These are phyloP conservation scores for Cucurbitaria berberidis DNA, from an alignment of 2,329 filamentous ascomycete genomes.

Conservation along the genomic window DNA sequence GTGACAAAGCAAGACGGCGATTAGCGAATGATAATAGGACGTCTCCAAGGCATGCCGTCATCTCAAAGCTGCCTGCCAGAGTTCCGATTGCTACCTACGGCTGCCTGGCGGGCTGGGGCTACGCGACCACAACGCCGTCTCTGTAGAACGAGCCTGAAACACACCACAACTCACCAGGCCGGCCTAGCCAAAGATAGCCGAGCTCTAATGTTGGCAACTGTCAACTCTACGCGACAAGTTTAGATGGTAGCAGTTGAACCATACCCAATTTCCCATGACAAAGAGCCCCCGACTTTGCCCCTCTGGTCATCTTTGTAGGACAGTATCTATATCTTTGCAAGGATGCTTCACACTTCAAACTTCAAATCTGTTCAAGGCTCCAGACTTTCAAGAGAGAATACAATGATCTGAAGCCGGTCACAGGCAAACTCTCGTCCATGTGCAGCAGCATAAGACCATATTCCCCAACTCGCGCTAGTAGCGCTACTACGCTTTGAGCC, in stretches of 20 bases:
- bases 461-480: constrained; percentile 24
- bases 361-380: not conserved
- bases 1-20: constrained; percentile 18
- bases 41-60: constrained; percentile 5
- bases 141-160: constrained; percentile 19
- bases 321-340: too few species aligned
- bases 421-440: not conserved
- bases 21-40: constrained; percentile 19
- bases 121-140: constrained; percentile 21
- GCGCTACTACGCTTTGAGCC: constrained; percentile 19
- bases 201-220: not conserved
- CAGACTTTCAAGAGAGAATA: not conserved
- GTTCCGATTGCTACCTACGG: constrained; percentile 38
- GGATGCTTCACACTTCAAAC: too few species aligned
- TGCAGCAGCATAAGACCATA: not conserved
- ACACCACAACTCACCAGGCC: constrained; percentile 4
- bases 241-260: too few species aligned
- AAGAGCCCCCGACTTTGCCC: too few species aligned
- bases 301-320: too few species aligned
- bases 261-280: too few species aligned
- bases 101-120: constrained; percentile 34
- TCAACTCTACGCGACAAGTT: constrained; percentile 3
- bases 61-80: constrained; percentile 23
- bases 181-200: constrained; percentile 11
- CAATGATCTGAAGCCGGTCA: not conserved